Percentiles rank a stretch among this genome's conserved stretches.
Evolutionary conservation across 2,329 filamentous ascomycete species (phyloP).

Genomic region (Fusarium sacchari): DNA sequence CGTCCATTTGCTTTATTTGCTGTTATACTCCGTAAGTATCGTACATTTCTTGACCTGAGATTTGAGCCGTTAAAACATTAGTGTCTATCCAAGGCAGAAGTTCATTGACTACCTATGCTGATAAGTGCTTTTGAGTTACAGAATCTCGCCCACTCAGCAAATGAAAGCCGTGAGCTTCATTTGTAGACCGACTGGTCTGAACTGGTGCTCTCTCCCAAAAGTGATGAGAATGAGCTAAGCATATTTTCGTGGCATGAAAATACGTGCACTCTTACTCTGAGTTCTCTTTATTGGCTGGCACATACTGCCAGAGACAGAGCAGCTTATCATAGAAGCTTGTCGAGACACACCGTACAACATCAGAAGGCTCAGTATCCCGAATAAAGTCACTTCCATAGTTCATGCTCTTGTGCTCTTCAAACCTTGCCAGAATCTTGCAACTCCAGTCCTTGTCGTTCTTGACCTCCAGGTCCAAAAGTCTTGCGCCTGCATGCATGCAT

Average conservation of each 20-base stretch:
- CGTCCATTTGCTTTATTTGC: constrained; percentile 11
- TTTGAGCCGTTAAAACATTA: not conserved
- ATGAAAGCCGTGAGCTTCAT: not conserved
- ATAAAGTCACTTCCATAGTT: constrained; percentile 87
- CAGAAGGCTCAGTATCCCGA: constrained; percentile 45
- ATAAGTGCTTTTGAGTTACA: not conserved
- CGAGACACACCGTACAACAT: constrained; percentile 64
- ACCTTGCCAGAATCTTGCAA: constrained; percentile 74
- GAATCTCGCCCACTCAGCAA: not conserved
- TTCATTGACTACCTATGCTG: not conserved
- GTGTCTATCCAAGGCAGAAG: not conserved
- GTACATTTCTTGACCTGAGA: not conserved
- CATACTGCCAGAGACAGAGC: constrained; percentile 71
- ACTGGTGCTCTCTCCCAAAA: not conserved
- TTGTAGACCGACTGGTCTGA: not conserved
- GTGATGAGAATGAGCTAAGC: not conserved
- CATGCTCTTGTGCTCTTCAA: constrained; percentile 92
- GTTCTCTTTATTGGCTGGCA: not conserved
- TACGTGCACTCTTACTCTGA: not conserved
- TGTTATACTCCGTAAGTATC: not conserved
- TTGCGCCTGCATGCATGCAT: constrained; percentile 91
- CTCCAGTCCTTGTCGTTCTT: constrained; percentile 59
- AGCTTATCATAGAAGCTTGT: constrained; percentile 82
- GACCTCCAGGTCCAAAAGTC: constrained; percentile 65
- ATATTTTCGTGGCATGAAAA: not conserved